Evolutionary conservation across 345 rosid genomes (phyloP).

Genomic region (Nephelium lappaceum): DNA sequence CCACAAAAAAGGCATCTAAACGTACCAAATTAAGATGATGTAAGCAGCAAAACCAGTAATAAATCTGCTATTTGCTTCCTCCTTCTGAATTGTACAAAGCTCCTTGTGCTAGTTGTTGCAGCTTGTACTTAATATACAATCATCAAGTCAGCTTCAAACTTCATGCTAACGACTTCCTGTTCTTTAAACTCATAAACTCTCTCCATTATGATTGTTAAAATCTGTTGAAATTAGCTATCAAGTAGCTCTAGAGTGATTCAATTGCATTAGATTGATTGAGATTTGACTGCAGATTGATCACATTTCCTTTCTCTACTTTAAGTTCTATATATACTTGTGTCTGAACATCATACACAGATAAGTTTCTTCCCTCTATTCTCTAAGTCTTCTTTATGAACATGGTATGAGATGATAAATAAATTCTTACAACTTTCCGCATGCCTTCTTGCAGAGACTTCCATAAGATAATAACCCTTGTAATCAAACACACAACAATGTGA

Average conservation of each 20-base stretch:
- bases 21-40: background rate
- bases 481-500: background rate
- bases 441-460: background rate
- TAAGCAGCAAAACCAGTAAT: background rate
- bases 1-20: background rate
- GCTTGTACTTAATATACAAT: slow-evolving; percentile 2
- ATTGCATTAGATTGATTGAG: too few relatives aligned
- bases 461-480: background rate
- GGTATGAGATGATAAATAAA: background rate
- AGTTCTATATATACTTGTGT: too few relatives aligned
- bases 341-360: too few relatives aligned
- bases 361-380: too few relatives aligned
- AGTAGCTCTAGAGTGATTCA: too few relatives aligned
- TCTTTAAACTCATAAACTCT: background rate
- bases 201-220: background rate
- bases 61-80: background rate
- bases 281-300: too few relatives aligned
- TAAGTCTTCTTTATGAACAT: too few relatives aligned
- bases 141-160: background rate
- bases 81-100: background rate
- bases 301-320: too few relatives aligned
- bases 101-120: background rate
- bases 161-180: background rate
- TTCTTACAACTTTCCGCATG: background rate
- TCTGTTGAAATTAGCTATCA: too few relatives aligned